A percentile compares a stretch with the other conserved stretches of the same genome.
Conservation (phyloP, 2,329 filamentous ascomycete species). For the Colletotrichum sp. region DNA sequence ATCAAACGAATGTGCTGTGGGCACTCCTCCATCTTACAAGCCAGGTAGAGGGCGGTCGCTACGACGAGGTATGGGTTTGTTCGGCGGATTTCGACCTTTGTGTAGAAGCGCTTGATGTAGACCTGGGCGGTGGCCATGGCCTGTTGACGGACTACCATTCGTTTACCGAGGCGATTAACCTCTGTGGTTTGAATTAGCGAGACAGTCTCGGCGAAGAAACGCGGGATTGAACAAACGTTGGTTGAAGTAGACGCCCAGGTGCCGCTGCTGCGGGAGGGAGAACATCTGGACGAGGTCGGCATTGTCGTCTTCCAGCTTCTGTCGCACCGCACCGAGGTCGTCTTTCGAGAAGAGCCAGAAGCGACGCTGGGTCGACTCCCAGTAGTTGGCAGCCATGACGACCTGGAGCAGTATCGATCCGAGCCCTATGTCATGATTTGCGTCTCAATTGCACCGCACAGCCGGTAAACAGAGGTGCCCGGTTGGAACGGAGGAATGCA, state of each 20-base stretch:
- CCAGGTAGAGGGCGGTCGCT: conserved; percentile 92
- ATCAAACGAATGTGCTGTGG: conserved; percentile 95
- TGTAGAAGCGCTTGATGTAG: conserved; percentile 94
- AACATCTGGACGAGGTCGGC: conserved; percentile 77
- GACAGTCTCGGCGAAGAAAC: neutral
- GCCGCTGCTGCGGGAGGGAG: conserved; percentile 79
- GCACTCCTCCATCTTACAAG: conserved; percentile 97
- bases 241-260: conserved; percentile 91
- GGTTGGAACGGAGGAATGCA: neutral
- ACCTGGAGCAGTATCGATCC: neutral
- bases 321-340: conserved; percentile 76
- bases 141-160: conserved; percentile 86
- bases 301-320: conserved; percentile 79
- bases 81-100: conserved; percentile 85
- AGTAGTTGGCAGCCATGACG: conserved; percentile 92
- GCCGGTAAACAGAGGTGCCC: neutral
- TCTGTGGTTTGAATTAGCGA: conserved; percentile 53
- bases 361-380: conserved; percentile 89
- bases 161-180: conserved; percentile 81
- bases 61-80: conserved; percentile 94
- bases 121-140: conserved; percentile 92
- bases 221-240: conserved; percentile 62
- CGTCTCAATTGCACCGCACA: neutral
- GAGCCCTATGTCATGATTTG: conserved; percentile 4
- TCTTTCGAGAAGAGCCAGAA: conserved; percentile 82